Conservation (phyloP, 169 alveolate genomes). For the Blepharisma undulans region DNA sequence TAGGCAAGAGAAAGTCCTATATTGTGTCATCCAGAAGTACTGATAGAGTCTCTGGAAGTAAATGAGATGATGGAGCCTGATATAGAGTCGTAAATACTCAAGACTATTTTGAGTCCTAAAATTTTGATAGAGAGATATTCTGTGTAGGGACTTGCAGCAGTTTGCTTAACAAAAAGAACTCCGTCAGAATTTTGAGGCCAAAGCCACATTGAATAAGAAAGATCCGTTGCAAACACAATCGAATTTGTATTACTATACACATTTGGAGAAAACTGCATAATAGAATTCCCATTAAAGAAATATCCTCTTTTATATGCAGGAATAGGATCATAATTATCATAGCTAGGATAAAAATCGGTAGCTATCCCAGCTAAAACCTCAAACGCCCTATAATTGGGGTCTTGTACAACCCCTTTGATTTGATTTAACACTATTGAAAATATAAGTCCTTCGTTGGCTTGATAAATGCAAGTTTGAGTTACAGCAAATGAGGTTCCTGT, state of each 20-base stretch:
- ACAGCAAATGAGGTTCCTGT: background rate
- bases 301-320: background rate
- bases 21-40: background rate
- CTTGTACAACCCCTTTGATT: background rate
- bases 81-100: background rate
- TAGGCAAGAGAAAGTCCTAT: background rate
- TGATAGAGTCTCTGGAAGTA: background rate
- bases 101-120: background rate
- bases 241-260: background rate
- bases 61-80: background rate
- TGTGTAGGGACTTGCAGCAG: background rate
- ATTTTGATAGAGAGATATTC: background rate
- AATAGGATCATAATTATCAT: constrained; percentile 13
- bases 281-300: background rate
- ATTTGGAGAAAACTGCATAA: constrained; percentile 2
- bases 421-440: background rate
- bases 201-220: background rate
- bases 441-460: background rate
- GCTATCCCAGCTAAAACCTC: background rate
- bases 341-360: background rate
- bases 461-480: background rate
- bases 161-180: background rate
- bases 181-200: background rate
- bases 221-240: background rate
- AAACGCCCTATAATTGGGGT: background rate